Base-by-base conservation (phyloP, 2,329 filamentous ascomycete genomes). In the Teratosphaeria zuluensis region DNA sequence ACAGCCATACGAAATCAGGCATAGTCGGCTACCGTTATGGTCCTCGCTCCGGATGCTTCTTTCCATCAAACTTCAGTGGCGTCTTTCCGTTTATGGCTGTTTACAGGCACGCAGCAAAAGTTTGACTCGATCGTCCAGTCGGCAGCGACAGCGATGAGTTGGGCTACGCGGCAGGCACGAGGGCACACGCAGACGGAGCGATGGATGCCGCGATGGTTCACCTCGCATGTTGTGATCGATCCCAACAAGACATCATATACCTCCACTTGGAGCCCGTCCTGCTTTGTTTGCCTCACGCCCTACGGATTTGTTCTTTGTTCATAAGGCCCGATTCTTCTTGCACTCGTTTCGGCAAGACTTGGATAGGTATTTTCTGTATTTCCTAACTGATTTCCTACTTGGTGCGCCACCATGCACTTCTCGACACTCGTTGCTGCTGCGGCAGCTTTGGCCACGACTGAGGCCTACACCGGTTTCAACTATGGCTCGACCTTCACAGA, bases 401-500 rank as follows among this genome's bases (percentile, higher is more conserved):
- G 42, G 42, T 48, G 42, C 42, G 19, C 24, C 42, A 48, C 9
- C 42, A 76, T 75, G 74, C 71, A 69, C 16, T 65, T 67, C 51
- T 64, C 71, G 24, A 64, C 67, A 24, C n/a, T 75, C 46, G 11
- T 69, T 31, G 73, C 72, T 63, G 65, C 73, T 38, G 70, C 72
- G 42, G 69, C 71, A 51, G 62, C 74, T 19, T 55, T 80, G 56
- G 73, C 74, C 56, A 73, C 73, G 42, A 70, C 74, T 55, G 59
- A 67, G 51, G 66, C 66, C 33, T 70, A 76, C 71, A 79, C 83
- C 62, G 88, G 88, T 65, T 90, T 90, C 83, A 90, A 90, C 80
- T 90, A 88, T 64, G 87, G 85, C 63, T 78, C 80, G 59, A 80
- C 80, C 60, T 84, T 84, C 69, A 81, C 78, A 54, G 81, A 84